Evolutionary conservation across 192 early-diverging fungal species (phyloP), one percentile per base, ranked within the genome.

Genomic region (Entomortierella parvispora): DNA sequence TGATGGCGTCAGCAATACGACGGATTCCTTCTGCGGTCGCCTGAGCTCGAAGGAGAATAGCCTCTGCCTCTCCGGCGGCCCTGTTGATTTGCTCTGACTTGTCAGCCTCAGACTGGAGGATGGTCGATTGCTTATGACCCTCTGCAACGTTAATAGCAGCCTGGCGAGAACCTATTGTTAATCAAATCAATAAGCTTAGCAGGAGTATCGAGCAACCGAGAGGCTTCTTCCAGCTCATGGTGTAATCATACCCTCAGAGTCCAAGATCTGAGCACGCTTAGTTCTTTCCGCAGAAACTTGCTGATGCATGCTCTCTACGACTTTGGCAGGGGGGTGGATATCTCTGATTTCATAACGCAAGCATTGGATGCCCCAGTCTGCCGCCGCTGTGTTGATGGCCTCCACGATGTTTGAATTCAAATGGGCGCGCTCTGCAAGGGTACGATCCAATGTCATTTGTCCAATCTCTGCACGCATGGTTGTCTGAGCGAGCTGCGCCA

Each of bases 391-490:
- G 66, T 97, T 98, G 85, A 99, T 99, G 22, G 96, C 91, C 28
- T 95, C 87, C 20, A 98, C 96, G 82, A 99, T 99, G 69, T 94
- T 93, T 60, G 88, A 80, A 81, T 99, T 99, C 51, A 99, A 82
- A 51, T 92, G 91, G 44, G 94, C 92, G 77, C 97, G 90, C 80
- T 99, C 95, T 0, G 96, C 95, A 58, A 99, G 82, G 17, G 97
- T 99, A 12, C 92, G 89, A 79, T 99, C 97, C 68, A 99, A 82
- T 3, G 95, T 98, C 91, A 99, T 93, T 82, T 97, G 95, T 42
- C 97, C 97, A 72, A 99, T 99, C 75, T 99, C 97, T 5, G 97
- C 96, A 43, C 97, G 92, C 97, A 99, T 97, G 0, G 97, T 97
- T 7, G 97, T 99, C 80, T 99, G 97, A n/a, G 97, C 97, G 62